Conservation (phyloP, 1,284 basidiomycete genomes). For the Cryptococcus jaspeensis region DNA sequence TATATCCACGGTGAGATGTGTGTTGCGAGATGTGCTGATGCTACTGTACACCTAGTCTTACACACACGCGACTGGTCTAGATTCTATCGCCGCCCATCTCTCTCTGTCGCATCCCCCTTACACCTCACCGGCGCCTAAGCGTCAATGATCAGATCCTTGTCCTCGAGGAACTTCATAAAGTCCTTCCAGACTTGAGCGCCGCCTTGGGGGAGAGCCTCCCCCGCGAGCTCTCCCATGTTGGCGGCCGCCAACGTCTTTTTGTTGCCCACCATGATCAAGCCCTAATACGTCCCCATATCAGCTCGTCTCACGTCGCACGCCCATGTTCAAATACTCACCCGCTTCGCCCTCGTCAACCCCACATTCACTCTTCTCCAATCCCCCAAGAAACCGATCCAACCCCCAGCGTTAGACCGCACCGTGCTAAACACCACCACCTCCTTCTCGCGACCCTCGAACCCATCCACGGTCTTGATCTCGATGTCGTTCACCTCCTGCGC, state of each 20-base stretch:
- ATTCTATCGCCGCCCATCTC: background rate
- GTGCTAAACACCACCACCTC: constrained; percentile 87
- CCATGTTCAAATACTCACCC: constrained; percentile 53
- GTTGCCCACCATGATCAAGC: constrained; percentile 69
- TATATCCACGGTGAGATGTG: background rate
- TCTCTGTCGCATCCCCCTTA: background rate
- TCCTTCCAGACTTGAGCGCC: constrained; percentile 42
- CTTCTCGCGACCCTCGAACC: constrained; percentile 92
- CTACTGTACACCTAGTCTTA: background rate
- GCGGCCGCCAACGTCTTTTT: constrained; percentile 62
- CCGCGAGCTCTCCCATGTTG: constrained; percentile 15
- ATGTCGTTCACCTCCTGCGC: constrained; percentile 64
- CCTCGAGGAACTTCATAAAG: constrained; percentile 34
- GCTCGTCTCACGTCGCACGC: background rate
- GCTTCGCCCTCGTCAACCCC: constrained; percentile 78
- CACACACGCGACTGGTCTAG: background rate
- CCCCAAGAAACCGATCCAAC: constrained; percentile 83
- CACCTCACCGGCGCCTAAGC: constrained; percentile 1
- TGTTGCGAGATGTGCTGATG: background rate
- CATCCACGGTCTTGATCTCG: constrained; percentile 86
- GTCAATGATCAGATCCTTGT: constrained; percentile 30
- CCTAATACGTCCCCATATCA: constrained; percentile 2
- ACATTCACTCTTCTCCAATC: constrained; percentile 84
- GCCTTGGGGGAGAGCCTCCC: constrained; percentile 31
- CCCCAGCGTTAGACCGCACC: constrained; percentile 71